phyloP scores from a whole-genome alignment of 2,329 filamentous ascomycete species.

The Meredithiella fracta region DNA sequence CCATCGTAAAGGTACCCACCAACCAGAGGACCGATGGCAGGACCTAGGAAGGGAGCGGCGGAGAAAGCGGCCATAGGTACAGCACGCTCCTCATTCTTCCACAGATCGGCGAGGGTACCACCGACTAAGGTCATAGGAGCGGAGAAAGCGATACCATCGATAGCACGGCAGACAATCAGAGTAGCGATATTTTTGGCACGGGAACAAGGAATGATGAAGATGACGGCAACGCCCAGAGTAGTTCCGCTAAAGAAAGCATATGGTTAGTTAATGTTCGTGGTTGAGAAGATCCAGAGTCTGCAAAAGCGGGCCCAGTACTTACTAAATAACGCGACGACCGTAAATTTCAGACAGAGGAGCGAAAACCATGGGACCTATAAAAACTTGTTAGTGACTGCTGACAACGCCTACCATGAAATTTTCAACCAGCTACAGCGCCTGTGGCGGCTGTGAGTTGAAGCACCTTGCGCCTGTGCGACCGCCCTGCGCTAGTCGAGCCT shows the following conservation, averaged over 20 bases:
- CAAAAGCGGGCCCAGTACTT: slow-evolving; percentile 16
- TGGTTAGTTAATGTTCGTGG: slow-evolving; percentile 11
- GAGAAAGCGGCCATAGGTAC: slow-evolving; percentile 78
- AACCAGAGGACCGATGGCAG: slow-evolving; percentile 58
- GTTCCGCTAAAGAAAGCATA: slow-evolving; percentile 25
- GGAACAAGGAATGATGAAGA: slow-evolving; percentile 70
- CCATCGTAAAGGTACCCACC: slow-evolving; percentile 61
- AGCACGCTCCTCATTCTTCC: slow-evolving; percentile 67
- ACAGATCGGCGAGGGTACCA: slow-evolving; percentile 69
- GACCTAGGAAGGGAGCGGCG: slow-evolving; percentile 68
- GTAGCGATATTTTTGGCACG: slow-evolving; percentile 61
- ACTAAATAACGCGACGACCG: slow-evolving; percentile 56
- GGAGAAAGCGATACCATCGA: slow-evolving; percentile 71
- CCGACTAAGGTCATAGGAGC: slow-evolving; percentile 77
- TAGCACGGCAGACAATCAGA: slow-evolving; percentile 56
- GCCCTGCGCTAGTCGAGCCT: neutral
- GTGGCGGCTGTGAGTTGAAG: no score
- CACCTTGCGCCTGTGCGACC: no score
- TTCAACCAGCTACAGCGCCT: neutral
- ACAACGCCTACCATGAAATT: neutral
- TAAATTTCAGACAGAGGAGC: slow-evolving; percentile 63
- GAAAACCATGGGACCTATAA: slow-evolving; percentile 56
- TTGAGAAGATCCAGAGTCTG: neutral
- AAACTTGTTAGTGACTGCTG: neutral
- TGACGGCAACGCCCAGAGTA: slow-evolving; percentile 51